A percentile compares a stretch with the other conserved stretches of the same genome.
Conservation (phyloP, 192 early-diverging fungal species). For the Entrophospora sp. region DNA sequence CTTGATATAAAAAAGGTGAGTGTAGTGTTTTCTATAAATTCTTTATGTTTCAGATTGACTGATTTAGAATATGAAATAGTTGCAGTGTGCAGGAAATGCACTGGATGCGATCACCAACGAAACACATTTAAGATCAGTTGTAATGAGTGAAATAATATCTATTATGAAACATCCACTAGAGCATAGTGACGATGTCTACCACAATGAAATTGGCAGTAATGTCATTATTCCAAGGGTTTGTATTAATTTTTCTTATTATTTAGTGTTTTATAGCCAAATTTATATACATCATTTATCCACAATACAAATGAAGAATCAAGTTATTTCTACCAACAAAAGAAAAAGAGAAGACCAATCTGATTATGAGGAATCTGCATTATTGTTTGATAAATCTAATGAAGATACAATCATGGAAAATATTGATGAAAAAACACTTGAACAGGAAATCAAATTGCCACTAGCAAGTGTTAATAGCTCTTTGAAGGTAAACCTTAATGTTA, state of each 20-base stretch:
- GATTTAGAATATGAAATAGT: background rate
- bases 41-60: background rate
- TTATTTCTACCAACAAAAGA: background rate
- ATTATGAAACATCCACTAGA: background rate
- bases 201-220: background rate
- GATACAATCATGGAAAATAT: conserved; percentile 7
- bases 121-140: background rate
- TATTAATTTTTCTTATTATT: background rate
- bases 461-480: background rate
- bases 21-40: background rate
- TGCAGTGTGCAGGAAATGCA: background rate
- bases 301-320: background rate
- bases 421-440: conserved; percentile 10
- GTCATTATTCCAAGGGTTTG: background rate
- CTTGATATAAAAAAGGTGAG: background rate
- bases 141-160: background rate
- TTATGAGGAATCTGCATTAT: background rate
- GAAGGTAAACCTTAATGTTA: conserved; percentile 15
- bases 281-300: background rate
- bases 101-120: background rate
- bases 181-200: background rate
- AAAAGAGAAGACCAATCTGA: background rate
- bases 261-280: background rate
- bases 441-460: conserved; percentile 1
- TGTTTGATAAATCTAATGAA: conserved; percentile 12